Evolutionary conservation across 2,329 filamentous ascomycete genomes (phyloP).

Genomic region (Aphanoascus verrucosus): DNA sequence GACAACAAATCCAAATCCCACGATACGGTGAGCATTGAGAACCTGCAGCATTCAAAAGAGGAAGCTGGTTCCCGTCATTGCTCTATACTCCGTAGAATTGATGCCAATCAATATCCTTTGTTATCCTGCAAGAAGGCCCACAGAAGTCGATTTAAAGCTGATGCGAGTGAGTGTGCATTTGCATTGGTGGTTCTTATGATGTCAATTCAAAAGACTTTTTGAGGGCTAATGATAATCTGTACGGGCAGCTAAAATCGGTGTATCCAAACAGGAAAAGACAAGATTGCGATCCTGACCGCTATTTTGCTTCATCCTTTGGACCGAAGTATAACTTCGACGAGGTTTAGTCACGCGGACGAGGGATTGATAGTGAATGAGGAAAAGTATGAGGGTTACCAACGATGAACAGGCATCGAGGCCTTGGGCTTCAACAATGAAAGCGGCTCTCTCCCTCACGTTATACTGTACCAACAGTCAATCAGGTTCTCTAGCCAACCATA

Average conservation of each 20-base stretch:
- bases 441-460: too few species aligned
- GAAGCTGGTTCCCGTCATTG: neutral
- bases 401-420: too few species aligned
- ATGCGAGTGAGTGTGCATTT: conserved; percentile 3
- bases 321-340: neutral
- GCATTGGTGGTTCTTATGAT: neutral
- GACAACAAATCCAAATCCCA: neutral
- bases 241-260: too few species aligned
- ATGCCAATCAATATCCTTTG: neutral
- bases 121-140: neutral
- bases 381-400: too few species aligned
- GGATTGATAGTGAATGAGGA: too few species aligned
- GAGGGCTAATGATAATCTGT: too few species aligned
- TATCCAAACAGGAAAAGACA: neutral
- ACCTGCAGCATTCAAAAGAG: neutral
- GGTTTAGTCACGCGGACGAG: too few species aligned
- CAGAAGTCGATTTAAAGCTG: conserved; percentile 1
- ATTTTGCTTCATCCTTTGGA: neutral
- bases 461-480: too few species aligned
- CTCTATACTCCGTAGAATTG: neutral
- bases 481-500: neutral
- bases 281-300: conserved; percentile 5
- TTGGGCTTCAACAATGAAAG: too few species aligned
- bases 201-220: neutral
- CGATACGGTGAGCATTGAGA: neutral